Evolutionary conservation across 1,284 basidiomycete species (phyloP).

Genomic region (Moesziomyces globuligerus): DNA sequence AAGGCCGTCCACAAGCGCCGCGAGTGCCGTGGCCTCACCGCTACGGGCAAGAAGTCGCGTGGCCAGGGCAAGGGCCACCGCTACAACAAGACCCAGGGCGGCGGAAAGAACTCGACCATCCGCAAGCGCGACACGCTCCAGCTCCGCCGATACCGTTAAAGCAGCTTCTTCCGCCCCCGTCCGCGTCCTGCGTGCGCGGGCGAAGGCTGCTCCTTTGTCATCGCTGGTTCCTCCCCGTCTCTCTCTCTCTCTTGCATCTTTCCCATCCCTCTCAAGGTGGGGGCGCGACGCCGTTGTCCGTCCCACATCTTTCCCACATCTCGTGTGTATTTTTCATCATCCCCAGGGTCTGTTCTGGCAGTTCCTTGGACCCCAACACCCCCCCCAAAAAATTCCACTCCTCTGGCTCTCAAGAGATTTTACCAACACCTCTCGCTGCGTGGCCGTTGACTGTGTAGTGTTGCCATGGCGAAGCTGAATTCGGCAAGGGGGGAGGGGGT

Average conservation of each 20-base stretch:
- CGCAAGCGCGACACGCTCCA: conserved; percentile 88
- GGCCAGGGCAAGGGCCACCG: conserved; percentile 86
- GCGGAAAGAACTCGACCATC: conserved; percentile 85
- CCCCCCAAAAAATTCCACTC: conserved; percentile 12
- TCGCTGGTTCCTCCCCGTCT: not conserved
- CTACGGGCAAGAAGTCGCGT: conserved; percentile 83
- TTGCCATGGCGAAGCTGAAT: no score
- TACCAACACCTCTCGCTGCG: no score
- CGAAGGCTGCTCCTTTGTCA: not conserved
- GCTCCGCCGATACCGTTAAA: conserved; percentile 95
- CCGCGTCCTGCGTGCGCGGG: not conserved
- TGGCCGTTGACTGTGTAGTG: no score
- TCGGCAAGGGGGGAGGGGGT: no score
- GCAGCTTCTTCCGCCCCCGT: no score
- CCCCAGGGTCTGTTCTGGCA: not conserved
- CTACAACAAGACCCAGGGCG: conserved; percentile 83
- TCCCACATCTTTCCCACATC: not conserved
- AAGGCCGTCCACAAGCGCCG: conserved; percentile 99
- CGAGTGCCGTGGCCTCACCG: conserved; percentile 96
- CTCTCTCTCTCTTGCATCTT: conserved; percentile 8
- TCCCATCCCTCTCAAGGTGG: no score
- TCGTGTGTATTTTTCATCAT: conserved; percentile 12
- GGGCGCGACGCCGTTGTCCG: no score
- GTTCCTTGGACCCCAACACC: conserved; percentile 1
- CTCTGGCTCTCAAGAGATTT: no score